These are phyloP conservation scores for Halenospora varia DNA, from an alignment of 495 filamentous ascomycete genomes.

Conservation along the genomic window DNA sequence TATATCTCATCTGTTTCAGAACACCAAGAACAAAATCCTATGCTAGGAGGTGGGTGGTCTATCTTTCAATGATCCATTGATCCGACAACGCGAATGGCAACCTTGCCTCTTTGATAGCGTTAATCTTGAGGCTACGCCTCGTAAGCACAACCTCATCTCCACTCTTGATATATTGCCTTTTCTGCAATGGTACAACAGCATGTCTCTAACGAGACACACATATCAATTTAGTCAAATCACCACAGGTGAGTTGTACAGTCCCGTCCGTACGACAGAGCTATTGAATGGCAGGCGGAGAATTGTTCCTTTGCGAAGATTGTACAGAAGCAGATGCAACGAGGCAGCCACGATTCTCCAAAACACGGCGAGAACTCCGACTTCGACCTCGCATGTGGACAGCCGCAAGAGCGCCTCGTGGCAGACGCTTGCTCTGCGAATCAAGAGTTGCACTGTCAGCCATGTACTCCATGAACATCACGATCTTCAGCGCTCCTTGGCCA, in stretches of 20 bases:
- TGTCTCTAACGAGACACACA: not conserved
- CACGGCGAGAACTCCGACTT: not conserved
- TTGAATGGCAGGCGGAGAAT: constrained; percentile 12
- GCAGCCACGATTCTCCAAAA: not conserved
- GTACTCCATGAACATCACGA: too few relatives aligned
- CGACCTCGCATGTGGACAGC: constrained; percentile 3
- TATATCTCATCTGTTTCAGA: too few relatives aligned
- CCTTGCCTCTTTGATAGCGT: too few relatives aligned
- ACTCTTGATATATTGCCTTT: not conserved
- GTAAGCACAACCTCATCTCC: too few relatives aligned
- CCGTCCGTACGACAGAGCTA: constrained; percentile 15
- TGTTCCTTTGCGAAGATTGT: not conserved
- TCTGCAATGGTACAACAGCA: not conserved
- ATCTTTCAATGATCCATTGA: too few relatives aligned
- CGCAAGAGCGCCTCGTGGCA: constrained; percentile 18
- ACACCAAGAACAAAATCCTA: too few relatives aligned
- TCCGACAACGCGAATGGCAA: too few relatives aligned
- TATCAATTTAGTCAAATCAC: too few relatives aligned
- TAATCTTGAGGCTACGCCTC: too few relatives aligned
- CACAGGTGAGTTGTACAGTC: constrained; percentile 2
- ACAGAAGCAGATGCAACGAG: not conserved
- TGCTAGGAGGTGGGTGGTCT: too few relatives aligned
- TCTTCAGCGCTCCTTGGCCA: too few relatives aligned
- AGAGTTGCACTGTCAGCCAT: too few relatives aligned
- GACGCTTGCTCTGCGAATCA: not conserved